Base-by-base conservation (phyloP, 192 early-diverging fungal species). In the Podila horticola region DNA sequence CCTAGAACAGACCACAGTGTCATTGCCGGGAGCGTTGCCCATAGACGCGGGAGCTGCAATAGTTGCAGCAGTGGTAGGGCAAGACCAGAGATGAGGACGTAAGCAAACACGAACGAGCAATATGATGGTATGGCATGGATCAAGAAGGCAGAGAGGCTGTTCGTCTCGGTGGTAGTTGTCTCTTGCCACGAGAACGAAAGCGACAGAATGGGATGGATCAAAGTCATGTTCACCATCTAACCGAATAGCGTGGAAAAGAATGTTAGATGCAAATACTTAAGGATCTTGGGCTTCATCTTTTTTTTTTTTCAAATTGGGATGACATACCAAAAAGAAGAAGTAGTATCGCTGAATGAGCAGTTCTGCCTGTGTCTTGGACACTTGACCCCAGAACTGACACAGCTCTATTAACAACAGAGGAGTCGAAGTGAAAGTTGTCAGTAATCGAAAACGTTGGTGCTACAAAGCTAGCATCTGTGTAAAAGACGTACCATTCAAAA, bases 91-190 rank as follows among this genome's bases (percentile, higher is more conserved):
- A 51, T 29, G n/a, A 74, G 64, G 22, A 67, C 49, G 31, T 74
- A 74, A 0, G 72, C 26, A 36, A 62, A 66, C 19, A 59, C 72
- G 52, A 74, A 68, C 4, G 74, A 75, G 74, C 74, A 68, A 50
- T 75, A 75, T 17, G 74, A 75, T 5, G 74, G 74, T 0, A 75
- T 69, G 20, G 74, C 66, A n/a, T 75, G 74, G 61, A 34, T n/a
- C 3, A 75, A 58, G 48, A 75, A 75, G 1, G 4, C 31, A 48
- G 33, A 24, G 10, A 58, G 5, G 24, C 51, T 75, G 33, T 52
- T 58, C 13, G 36, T 8, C 20, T 45, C 60, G 3, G 49, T 41
- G 5, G 31, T 15, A 3, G 20, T 11, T 8, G 66, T 69, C 33
- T 60, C 74, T 48, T 68, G 66, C 74, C 74, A 75, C 0, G 74